phyloP scores from a whole-genome alignment of 129 eudicot genomes.

The Arctium lappa region DNA sequence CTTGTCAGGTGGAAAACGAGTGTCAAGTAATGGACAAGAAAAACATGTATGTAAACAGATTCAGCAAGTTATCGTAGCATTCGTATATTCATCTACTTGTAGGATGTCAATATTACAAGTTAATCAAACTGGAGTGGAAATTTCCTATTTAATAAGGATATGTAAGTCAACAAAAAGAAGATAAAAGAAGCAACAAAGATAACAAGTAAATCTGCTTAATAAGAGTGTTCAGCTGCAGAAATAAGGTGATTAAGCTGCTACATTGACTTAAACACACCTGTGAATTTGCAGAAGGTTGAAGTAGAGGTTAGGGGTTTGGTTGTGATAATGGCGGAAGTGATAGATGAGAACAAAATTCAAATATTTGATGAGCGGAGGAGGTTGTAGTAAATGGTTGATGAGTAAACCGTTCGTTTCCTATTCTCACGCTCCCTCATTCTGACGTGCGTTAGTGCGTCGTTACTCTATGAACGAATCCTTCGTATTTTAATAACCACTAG shows the following conservation, averaged over 20 bases:
- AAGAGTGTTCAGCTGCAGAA: neutral
- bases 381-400: too few species aligned
- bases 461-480: too few species aligned
- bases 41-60: neutral
- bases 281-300: neutral
- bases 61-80: neutral
- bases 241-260: neutral
- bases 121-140: neutral
- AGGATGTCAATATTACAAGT: neutral
- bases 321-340: neutral
- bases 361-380: neutral
- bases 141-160: neutral
- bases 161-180: neutral
- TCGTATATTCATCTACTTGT: neutral
- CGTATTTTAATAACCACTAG: too few species aligned
- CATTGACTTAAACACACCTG: constrained; percentile 7
- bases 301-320: constrained; percentile 4
- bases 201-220: neutral
- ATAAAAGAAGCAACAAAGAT: neutral
- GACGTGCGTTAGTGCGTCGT: too few species aligned
- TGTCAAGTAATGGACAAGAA: neutral
- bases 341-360: neutral
- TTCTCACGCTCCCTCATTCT: too few species aligned
- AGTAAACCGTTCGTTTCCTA: too few species aligned
- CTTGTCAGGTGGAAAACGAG: neutral